Evolutionary conservation across 2,329 filamentous ascomycete genomes (phyloP).

Genomic region (Fusarium pininemorale): DNA sequence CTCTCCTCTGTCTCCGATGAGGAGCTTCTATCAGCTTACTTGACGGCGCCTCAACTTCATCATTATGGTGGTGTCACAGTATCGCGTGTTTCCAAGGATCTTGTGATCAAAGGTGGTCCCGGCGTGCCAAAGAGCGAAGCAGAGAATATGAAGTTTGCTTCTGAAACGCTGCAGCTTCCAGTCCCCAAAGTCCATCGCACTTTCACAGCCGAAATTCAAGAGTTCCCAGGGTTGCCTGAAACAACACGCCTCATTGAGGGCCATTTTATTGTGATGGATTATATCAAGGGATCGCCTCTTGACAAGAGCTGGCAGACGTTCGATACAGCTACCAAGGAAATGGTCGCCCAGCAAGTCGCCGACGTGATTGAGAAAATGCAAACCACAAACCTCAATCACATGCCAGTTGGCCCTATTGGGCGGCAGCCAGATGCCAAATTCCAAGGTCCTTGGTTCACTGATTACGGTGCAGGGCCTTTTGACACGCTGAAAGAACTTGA

Average conservation of each 20-base stretch:
- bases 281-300: accelerated
- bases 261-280: background rate
- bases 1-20: accelerated
- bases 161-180: accelerated
- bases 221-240: too few relatives aligned
- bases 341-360: accelerated
- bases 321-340: accelerated
- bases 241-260: background rate
- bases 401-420: accelerated
- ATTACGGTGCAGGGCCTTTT: background rate
- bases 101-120: background rate
- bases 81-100: accelerated
- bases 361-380: accelerated
- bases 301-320: accelerated
- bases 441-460: background rate
- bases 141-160: background rate
- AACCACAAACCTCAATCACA: accelerated
- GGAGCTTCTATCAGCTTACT: background rate
- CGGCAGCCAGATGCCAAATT: accelerated
- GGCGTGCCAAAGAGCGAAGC: background rate
- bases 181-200: accelerated
- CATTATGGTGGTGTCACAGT: background rate
- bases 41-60: background rate
- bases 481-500: accelerated
- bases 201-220: background rate